These are phyloP conservation scores for Bonia amplexicaulis DNA, from an alignment of 176 grass and related monocot genomes.

Conservation along the genomic window DNA sequence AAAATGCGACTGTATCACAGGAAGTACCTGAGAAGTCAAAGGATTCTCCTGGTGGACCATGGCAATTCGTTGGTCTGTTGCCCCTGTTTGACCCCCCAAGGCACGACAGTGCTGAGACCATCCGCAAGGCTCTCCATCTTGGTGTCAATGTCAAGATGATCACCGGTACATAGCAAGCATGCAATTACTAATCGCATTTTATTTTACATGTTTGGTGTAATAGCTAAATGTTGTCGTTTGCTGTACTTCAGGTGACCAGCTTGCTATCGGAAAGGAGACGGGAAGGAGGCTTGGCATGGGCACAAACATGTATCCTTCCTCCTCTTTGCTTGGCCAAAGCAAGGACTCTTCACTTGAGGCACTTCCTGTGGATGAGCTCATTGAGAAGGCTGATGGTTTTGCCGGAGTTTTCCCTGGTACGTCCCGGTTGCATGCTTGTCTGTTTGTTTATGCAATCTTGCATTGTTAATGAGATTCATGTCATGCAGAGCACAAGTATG, in stretches of 20 bases:
- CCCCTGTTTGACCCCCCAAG: slow-evolving; percentile 95
- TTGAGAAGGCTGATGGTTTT: slow-evolving; percentile 98
- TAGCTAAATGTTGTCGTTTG: neutral
- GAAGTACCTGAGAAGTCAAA: slow-evolving; percentile 91
- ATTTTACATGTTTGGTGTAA: neutral
- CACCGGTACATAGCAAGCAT: slow-evolving; percentile 50
- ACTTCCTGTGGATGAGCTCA: slow-evolving; percentile 88
- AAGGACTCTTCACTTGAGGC: slow-evolving; percentile 73
- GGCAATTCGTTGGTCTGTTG: slow-evolving; percentile 91
- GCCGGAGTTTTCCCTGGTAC: slow-evolving; percentile 98
- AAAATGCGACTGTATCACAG: slow-evolving; percentile 36
- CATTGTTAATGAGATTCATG: neutral
- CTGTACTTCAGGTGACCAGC: slow-evolving; percentile 77
- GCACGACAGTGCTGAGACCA: slow-evolving; percentile 98
- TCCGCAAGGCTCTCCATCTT: slow-evolving; percentile 87
- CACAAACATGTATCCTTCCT: slow-evolving; percentile 99
- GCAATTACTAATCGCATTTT: neutral
- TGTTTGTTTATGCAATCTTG: neutral
- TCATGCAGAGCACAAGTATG: slow-evolving; percentile 92
- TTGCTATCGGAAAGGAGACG: slow-evolving; percentile 96
- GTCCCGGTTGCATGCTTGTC: neutral
- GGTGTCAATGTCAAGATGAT: slow-evolving; percentile 99
- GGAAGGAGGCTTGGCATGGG: slow-evolving; percentile 99
- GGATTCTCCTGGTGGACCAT: slow-evolving; percentile 69
- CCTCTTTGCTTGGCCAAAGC: slow-evolving; percentile 71